These are phyloP conservation scores for Rhizodiscina lignyota DNA, from an alignment of 495 filamentous ascomycete species.

Conservation along the genomic window DNA sequence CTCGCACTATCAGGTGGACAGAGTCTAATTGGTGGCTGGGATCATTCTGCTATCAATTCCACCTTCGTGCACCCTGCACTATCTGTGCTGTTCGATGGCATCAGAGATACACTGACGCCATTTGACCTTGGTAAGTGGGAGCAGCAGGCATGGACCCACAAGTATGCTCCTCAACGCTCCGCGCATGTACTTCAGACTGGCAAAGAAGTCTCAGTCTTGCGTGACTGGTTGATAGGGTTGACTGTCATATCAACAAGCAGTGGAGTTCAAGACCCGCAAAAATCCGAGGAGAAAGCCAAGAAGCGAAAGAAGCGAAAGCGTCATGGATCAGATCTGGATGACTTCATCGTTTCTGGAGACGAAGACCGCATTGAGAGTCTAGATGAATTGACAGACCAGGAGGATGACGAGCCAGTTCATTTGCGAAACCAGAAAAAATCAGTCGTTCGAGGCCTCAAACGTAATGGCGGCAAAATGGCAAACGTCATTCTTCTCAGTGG, in stretches of 20 bases:
- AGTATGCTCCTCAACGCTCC: conserved; percentile 62
- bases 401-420: too few species aligned
- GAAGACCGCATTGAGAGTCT: conserved; percentile 70
- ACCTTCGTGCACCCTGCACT: conserved; percentile 31
- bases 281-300: conserved; percentile 21
- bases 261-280: conserved; percentile 7
- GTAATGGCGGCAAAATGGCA: conserved; percentile 25
- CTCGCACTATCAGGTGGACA: too few species aligned
- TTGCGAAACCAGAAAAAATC: too few species aligned
- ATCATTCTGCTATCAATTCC: too few species aligned
- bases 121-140: conserved; percentile 74
- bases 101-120: conserved; percentile 47
- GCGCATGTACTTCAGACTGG: conserved; percentile 63
- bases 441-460: too few species aligned
- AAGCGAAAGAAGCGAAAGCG: conserved; percentile 50
- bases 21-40: too few species aligned
- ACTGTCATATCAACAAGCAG: conserved; percentile 40
- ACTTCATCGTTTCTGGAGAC: conserved; percentile 72
- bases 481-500: conserved; percentile 76
- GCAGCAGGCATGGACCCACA: conserved; percentile 56
- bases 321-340: conserved; percentile 51
- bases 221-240: conserved; percentile 69
- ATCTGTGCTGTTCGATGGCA: conserved; percentile 37
- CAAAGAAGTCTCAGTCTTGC: conserved; percentile 50
- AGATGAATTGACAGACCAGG: conserved; percentile 51